These are phyloP conservation scores for Xylariales sp. DNA, from an alignment of 2,329 filamentous ascomycete species.

Conservation along the genomic window DNA sequence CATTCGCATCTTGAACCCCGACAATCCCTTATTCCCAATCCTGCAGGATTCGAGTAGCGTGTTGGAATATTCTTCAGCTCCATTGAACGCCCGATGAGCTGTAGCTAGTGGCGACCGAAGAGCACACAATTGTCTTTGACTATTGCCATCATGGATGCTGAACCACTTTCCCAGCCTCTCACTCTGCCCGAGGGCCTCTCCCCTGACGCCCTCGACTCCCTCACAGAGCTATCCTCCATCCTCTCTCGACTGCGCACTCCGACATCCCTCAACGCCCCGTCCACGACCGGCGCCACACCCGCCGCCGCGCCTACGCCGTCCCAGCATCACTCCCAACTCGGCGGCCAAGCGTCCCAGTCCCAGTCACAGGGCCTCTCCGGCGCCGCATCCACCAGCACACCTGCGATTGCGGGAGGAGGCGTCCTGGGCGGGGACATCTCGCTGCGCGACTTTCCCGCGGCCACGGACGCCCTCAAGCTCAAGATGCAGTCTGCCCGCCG, in stretches of 20 bases:
- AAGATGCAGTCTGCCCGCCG: slow-evolving; percentile 75
- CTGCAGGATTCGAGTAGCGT: too few species aligned
- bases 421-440: slow-evolving; percentile 30
- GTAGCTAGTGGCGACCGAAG: too few species aligned
- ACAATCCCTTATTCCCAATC: too few species aligned
- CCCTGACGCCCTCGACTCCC: slow-evolving; percentile 78
- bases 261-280: slow-evolving; percentile 27
- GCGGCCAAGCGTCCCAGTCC: slow-evolving; percentile 16
- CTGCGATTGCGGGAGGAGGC: slow-evolving; percentile 2
- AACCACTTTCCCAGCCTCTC: slow-evolving; percentile 27
- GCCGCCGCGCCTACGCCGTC: slow-evolving; percentile 18
- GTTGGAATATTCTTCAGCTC: too few species aligned
- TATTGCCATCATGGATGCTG: too few species aligned
- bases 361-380: slow-evolving; percentile 19
- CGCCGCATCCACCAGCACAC: slow-evolving; percentile 14
- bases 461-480: slow-evolving; percentile 75
- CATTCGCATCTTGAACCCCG: too few species aligned
- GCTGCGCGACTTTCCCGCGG: slow-evolving; percentile 73
- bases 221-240: slow-evolving; percentile 75
- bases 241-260: slow-evolving; percentile 65
- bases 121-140: too few species aligned
- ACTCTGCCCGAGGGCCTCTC: slow-evolving; percentile 62
- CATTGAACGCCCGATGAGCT: too few species aligned
- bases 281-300: slow-evolving; percentile 21
- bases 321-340: slow-evolving; percentile 10